Conservation (phyloP, 768 basidiomycete species). For the Trametes punicea region DNA sequence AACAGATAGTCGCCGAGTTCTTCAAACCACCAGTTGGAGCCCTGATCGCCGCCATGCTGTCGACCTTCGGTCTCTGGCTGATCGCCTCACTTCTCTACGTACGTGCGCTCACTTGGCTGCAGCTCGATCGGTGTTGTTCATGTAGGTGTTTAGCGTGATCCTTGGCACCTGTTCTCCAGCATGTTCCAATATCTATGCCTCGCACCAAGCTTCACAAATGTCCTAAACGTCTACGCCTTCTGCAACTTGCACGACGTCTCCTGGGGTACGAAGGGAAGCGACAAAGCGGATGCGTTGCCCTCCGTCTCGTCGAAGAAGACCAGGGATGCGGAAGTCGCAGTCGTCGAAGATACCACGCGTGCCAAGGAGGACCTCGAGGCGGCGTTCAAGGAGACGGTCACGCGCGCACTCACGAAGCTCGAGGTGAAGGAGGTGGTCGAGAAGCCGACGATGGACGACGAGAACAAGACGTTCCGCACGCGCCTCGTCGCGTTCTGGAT, state of each 20-base stretch:
- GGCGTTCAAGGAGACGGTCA: constrained; percentile 89
- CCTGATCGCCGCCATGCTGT: constrained; percentile 81
- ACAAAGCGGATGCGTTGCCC: constrained; percentile 90
- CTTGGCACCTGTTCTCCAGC: constrained; percentile 97
- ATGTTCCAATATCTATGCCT: constrained; percentile 88
- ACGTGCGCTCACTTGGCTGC: constrained; percentile 32
- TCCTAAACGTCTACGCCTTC: constrained; percentile 95
- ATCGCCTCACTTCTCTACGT: constrained; percentile 83
- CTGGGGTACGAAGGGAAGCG: constrained; percentile 95
- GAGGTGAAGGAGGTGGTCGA: constrained; percentile 62
- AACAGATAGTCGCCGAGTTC: constrained; percentile 53
- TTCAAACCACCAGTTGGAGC: constrained; percentile 77
- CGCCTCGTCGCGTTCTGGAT: constrained; percentile 84
- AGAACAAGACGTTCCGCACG: constrained; percentile 91
- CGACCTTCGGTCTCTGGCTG: constrained; percentile 89
- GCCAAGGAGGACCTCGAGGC: constrained; percentile 88
- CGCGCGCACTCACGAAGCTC: constrained; percentile 77
- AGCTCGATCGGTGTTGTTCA: background rate
- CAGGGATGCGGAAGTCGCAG: constrained; percentile 66
- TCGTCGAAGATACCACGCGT: constrained; percentile 83
- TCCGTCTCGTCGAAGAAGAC: constrained; percentile 83
- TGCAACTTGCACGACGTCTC: constrained; percentile 94
- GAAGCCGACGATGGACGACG: constrained; percentile 83
- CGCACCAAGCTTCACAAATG: constrained; percentile 92
- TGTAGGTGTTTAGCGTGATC: constrained; percentile 66